Evolutionary conservation across 2,329 filamentous ascomycete species (phyloP), one percentile per base, ranked within the genome.

Genomic region (Aureobasidium melanogenum): DNA sequence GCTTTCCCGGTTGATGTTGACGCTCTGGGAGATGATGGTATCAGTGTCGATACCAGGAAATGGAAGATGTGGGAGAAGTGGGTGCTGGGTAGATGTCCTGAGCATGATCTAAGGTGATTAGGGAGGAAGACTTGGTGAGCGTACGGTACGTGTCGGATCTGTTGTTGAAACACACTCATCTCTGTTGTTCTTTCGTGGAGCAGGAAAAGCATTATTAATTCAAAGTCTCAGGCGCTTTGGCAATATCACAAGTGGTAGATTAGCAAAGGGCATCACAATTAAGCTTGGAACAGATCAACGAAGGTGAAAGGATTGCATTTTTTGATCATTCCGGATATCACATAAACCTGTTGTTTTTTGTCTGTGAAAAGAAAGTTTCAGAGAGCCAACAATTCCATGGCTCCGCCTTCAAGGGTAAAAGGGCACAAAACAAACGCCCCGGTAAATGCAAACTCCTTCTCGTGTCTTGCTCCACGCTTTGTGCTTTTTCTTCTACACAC

Each of bases 21-120:
- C 28, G 73, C 75, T 24, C 69, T 82, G 6, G 75, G 72, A 17
- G 81, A 83, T 65, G 75, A 82, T 64, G 80, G 80, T 0, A 63
- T 72, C 3, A 69, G 68, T 41, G 79, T 82, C 5, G 75, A 72
- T n/a, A 76, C 77, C 63, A 66, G 70, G 38, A 79, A 82, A 66
- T 75, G 81, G 56, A 82, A 82, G 66, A 72, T 76, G 58, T 83
- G 80, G 81, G 80, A 84, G 69, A 77, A 76, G 65, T 84, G 81
- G 81, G 78, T 80, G 14, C 67, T 82, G 14, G 71, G 78, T 2
- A 32, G 39, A 6, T 56, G 52, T 44, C 52, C 52, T 7, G 52
- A 56, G 39, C 52, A 56, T 56, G 39, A 44, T 39, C 19, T 43
- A 14, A 24, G 39, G 12, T 43, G 17, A 14, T n/a, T n/a, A n/a